A percentile compares a stretch with the other conserved stretches of the same genome.
Conservation (phyloP, 768 basidiomycete genomes). For the Mycena amicta region DNA sequence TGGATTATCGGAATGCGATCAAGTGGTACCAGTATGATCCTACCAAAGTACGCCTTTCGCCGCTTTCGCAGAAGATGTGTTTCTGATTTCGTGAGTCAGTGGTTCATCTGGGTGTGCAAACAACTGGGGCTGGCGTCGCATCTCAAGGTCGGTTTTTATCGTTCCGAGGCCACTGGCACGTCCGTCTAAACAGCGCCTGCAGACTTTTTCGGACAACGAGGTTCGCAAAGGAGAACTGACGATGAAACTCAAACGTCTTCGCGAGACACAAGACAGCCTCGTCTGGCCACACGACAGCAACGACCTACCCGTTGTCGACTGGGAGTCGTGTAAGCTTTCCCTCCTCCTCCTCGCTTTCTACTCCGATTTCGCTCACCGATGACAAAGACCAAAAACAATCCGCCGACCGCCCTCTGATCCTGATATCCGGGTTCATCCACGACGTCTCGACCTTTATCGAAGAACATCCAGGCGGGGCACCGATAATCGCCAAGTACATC, state of each 20-base stretch:
- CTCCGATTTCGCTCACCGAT: too few species aligned
- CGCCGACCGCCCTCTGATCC: constrained; percentile 76
- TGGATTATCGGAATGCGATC: constrained; percentile 97
- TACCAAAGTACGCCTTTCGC: constrained; percentile 59
- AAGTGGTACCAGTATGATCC: constrained; percentile 93
- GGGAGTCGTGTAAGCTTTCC: constrained; percentile 79
- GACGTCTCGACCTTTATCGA: constrained; percentile 84
- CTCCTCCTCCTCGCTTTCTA: too few species aligned
- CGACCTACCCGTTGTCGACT: constrained; percentile 79
- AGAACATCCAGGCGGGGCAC: constrained; percentile 90
- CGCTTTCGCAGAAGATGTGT: too few species aligned
- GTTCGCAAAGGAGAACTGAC: constrained; percentile 88
- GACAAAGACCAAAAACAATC: constrained; percentile 74
- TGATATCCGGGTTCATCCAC: constrained; percentile 92
- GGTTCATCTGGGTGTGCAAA: constrained; percentile 76
- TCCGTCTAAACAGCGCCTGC: constrained; percentile 2
- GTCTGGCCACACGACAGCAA: constrained; percentile 78
- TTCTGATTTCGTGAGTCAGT: too few species aligned
- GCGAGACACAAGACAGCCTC: constrained; percentile 72
- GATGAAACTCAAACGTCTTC: constrained; percentile 89
- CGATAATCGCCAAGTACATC: constrained; percentile 80
- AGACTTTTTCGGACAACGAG: constrained; percentile 59
- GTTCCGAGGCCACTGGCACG: background rate
- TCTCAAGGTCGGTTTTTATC: constrained; percentile 49
- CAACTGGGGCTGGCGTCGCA: constrained; percentile 69